Conservation (phyloP, 192 early-diverging fungal genomes). For the Coemansia sp. region DNA sequence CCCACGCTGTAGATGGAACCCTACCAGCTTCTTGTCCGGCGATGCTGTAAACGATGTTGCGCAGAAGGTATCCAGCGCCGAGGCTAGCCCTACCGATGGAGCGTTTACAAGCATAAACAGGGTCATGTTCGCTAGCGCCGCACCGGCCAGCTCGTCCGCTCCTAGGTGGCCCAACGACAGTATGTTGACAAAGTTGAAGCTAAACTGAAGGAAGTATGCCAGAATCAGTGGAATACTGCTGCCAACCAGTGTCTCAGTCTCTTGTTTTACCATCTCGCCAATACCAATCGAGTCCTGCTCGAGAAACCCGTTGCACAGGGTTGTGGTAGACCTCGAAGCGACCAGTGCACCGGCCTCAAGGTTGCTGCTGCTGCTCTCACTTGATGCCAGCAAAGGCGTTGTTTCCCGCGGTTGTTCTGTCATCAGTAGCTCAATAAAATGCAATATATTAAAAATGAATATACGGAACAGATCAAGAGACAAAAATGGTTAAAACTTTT, state of each 20-base stretch:
- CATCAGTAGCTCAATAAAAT: too few species aligned
- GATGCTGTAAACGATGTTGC: slow-evolving; percentile 62
- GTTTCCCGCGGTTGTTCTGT: slow-evolving; percentile 3
- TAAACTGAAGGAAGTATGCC: slow-evolving; percentile 59
- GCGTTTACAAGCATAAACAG: slow-evolving; percentile 61
- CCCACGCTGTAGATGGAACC: slow-evolving; percentile 67
- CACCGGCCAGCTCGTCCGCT: slow-evolving; percentile 56
- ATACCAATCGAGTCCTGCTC: slow-evolving; percentile 20
- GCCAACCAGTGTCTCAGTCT: neutral
- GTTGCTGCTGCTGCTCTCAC: neutral
- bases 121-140: slow-evolving; percentile 64
- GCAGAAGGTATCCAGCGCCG: slow-evolving; percentile 68
- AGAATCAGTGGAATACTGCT: slow-evolving; percentile 40
- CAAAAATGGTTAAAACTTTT: too few species aligned
- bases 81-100: slow-evolving; percentile 59
- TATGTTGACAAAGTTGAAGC: slow-evolving; percentile 57
- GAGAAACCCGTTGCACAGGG: slow-evolving; percentile 24
- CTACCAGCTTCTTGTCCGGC: slow-evolving; percentile 55
- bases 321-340: slow-evolving; percentile 9
- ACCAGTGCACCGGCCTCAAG: slow-evolving; percentile 3
- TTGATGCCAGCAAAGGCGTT: slow-evolving; percentile 1
- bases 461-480: too few species aligned
- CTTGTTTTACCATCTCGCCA: slow-evolving; percentile 10
- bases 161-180: slow-evolving; percentile 59
- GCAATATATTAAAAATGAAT: too few species aligned